Conservation (phyloP, 257 asterid species). For the Solanum megistacrolobum region DNA sequence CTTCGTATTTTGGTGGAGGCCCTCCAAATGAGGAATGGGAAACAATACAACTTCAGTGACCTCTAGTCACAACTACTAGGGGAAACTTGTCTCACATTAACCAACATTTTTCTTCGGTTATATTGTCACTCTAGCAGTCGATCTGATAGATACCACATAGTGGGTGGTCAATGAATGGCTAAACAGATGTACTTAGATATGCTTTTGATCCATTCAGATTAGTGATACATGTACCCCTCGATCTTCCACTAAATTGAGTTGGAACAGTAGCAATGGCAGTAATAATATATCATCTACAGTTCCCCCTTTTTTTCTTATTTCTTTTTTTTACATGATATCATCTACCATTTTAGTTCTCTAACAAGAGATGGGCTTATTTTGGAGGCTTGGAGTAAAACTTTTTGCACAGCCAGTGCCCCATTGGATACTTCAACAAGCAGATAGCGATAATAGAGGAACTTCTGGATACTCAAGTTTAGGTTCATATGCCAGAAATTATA, state of each 20-base stretch:
- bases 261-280: background rate
- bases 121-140: background rate
- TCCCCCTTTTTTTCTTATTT: background rate
- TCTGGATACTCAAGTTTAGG: background rate
- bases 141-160: background rate
- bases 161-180: background rate
- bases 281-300: background rate
- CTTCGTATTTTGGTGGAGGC: background rate
- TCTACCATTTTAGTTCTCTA: background rate
- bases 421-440: background rate
- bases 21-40: background rate
- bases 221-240: background rate
- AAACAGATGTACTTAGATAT: background rate
- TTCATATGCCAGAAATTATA: background rate
- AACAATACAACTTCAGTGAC: background rate
- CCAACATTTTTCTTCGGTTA: background rate
- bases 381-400: background rate
- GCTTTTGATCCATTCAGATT: background rate
- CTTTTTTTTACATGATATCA: background rate
- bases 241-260: background rate
- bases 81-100: background rate
- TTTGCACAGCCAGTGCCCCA: background rate
- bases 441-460: background rate
- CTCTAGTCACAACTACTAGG: background rate
- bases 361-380: background rate